A percentile compares a stretch with the other conserved stretches of the same genome.
Evolutionary conservation across 306 rosid species (phyloP).

Genomic region (Quercus variabilis): DNA sequence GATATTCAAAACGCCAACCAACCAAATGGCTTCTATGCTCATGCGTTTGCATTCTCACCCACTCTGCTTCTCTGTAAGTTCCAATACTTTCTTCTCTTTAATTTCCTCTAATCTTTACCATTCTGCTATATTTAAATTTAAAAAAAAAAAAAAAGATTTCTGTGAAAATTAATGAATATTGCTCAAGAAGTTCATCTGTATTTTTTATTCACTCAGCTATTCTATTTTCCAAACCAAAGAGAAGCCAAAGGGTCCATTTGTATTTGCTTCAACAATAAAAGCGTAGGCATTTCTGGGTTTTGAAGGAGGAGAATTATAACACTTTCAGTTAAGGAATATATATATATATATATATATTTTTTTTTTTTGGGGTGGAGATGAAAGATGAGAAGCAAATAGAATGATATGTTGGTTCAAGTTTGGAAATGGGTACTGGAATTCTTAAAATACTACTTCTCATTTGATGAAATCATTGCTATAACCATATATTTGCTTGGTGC

Average conservation of each 20-base stretch:
- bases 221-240: too few species aligned
- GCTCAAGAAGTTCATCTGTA: neutral
- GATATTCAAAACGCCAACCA: neutral
- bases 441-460: too few species aligned
- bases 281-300: neutral
- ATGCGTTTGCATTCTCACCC: slow-evolving; percentile 25
- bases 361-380: neutral
- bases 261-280: too few species aligned
- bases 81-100: neutral
- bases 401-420: neutral
- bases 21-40: slow-evolving; percentile 23
- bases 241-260: too few species aligned
- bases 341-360: too few species aligned
- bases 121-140: neutral
- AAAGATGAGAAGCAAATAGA: neutral
- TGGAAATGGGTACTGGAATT: neutral
- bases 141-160: too few species aligned
- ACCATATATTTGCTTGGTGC: too few species aligned
- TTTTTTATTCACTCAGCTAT: too few species aligned
- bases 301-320: neutral
- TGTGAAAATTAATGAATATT: neutral
- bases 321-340: neutral
- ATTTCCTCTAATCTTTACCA: neutral
- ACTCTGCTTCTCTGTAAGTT: slow-evolving; percentile 30
- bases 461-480: too few species aligned